Evolutionary conservation across 345 rosid species (phyloP), one percentile per base, ranked within the genome.

Genomic region (Citrus maxima): DNA sequence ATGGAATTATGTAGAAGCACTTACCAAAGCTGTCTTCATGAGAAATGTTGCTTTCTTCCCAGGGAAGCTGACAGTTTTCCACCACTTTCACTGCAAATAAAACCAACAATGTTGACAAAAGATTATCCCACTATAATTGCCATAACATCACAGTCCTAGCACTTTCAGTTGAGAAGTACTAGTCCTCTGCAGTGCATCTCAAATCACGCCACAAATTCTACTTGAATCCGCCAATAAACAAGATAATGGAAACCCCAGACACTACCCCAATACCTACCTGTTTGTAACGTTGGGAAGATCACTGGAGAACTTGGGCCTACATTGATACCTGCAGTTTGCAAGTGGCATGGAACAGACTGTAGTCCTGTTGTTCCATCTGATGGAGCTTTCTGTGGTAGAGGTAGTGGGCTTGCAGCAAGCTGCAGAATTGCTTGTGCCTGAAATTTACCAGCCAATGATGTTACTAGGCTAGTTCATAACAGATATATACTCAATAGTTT

Each of bases 341-440:
- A 49, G 21, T 81, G 82, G 80, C 81, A 68, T 18, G 85, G 83
- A 63, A 64, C 34, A 24, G 86, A 78, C 74, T 83, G 60, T 37
- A 74, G 74, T 74, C 82, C 24, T 12, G 81, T 67, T 77, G 65
- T 67, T 37, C 30, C 77, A 67, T 77, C 79, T 25, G 73, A 54
- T 49, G 81, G 71, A 74, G 81, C 77, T 77, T 77, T 85, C 10
- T 40, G 81, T 58, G 77, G 63, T 34, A 76, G 32, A 10, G 83
- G 60, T 6, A 77, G 49, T 37, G 86, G 80, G 77, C 78, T 77
- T 60, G 86, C 80, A 30, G 88, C 88, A 75, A 85, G 84, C 76
- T 79, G 88, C 85, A 85, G 73, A 37, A 87, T 79, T 71, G 83
- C 77, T 79, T 60, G 73, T 6, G 87, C 89, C 89, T 87, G 83